These are phyloP conservation scores for Kodamaea fukazawae DNA, from an alignment of 805 yeast species.

Conservation along the genomic window DNA sequence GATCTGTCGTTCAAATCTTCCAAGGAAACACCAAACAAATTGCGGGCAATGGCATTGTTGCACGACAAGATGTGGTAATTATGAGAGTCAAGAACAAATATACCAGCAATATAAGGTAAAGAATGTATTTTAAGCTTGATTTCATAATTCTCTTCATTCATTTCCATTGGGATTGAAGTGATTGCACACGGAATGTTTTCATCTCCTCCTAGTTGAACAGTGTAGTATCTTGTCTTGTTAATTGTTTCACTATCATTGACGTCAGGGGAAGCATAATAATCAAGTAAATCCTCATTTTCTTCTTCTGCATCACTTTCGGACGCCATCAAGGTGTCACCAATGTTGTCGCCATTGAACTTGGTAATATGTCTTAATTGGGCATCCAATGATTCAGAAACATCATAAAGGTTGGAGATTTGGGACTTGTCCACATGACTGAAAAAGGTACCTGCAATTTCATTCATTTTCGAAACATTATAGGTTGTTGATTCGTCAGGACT, in stretches of 20 bases:
- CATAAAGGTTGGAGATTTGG: constrained; percentile 15
- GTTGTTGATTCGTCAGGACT: not conserved
- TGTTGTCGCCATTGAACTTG: constrained; percentile 5
- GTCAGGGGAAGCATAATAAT: constrained; percentile 20
- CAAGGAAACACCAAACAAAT: constrained; percentile 68
- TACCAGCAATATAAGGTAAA: constrained; percentile 84
- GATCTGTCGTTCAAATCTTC: constrained; percentile 39
- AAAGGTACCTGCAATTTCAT: constrained; percentile 37
- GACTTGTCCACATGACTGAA: constrained; percentile 17
- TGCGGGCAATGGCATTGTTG: constrained; percentile 74
- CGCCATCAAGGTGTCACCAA: constrained; percentile 1
- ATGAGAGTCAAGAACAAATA: constrained; percentile 61
- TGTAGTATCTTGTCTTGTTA: constrained; percentile 62
- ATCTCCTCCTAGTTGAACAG: constrained; percentile 41
- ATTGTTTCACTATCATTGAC: constrained; percentile 32
- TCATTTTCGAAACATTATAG: constrained; percentile 24
- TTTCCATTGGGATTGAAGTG: constrained; percentile 55
- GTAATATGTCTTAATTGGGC: constrained; percentile 17
- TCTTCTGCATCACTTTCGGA: constrained; percentile 6
- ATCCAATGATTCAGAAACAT: constrained; percentile 28
- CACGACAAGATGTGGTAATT: constrained; percentile 59
- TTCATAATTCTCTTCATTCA: constrained; percentile 37
- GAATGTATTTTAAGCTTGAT: constrained; percentile 68
- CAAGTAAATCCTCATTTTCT: constrained; percentile 13
- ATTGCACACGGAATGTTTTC: constrained; percentile 72